Percentiles rank a stretch among this genome's conserved stretches.
phyloP scores from a whole-genome alignment of 192 early-diverging fungal species.

The Dissophora ornata region DNA sequence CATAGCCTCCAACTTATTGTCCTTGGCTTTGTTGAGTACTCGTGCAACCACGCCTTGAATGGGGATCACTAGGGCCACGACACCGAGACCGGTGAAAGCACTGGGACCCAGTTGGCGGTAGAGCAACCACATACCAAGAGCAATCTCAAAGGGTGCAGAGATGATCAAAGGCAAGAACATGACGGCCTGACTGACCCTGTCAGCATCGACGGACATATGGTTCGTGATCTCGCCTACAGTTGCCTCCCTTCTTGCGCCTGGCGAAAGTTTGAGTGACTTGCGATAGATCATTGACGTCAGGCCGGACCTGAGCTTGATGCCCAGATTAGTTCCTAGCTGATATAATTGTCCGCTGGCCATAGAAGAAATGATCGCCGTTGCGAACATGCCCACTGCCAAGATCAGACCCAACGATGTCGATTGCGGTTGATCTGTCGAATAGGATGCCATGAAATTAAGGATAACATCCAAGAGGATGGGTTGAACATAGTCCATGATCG shows the following conservation, averaged over 20 bases:
- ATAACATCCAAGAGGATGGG: conserved; percentile 46
- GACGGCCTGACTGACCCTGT: conserved; percentile 16
- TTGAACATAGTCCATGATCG: conserved; percentile 25
- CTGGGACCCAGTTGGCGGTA: conserved; percentile 37
- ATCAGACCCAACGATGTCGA: conserved; percentile 24
- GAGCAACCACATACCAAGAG: conserved; percentile 22
- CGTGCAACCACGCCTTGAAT: conserved; percentile 15
- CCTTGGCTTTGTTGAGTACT: conserved; percentile 28
- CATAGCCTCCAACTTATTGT: conserved; percentile 50
- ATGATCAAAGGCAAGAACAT: conserved; percentile 3
- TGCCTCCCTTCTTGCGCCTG: conserved; percentile 24
- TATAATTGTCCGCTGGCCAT: conserved; percentile 18
- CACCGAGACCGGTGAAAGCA: conserved; percentile 35
- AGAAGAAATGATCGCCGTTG: conserved; percentile 5
- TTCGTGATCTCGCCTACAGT: conserved; percentile 54
- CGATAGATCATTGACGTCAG: conserved; percentile 52
- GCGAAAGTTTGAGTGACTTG: conserved; percentile 45
- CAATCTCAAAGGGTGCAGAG: conserved; percentile 32
- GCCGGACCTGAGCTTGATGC: conserved; percentile 35
- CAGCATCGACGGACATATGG: conserved; percentile 54
- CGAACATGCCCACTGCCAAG: conserved; percentile 37
- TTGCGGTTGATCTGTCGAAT: conserved; percentile 21
- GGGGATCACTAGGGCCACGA: conserved; percentile 26
- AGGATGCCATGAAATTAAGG: conserved; percentile 40
- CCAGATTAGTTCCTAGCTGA: conserved; percentile 15